phyloP scores from a whole-genome alignment of 352 stramenopile species.

The Globisporangium cederbergense region DNA sequence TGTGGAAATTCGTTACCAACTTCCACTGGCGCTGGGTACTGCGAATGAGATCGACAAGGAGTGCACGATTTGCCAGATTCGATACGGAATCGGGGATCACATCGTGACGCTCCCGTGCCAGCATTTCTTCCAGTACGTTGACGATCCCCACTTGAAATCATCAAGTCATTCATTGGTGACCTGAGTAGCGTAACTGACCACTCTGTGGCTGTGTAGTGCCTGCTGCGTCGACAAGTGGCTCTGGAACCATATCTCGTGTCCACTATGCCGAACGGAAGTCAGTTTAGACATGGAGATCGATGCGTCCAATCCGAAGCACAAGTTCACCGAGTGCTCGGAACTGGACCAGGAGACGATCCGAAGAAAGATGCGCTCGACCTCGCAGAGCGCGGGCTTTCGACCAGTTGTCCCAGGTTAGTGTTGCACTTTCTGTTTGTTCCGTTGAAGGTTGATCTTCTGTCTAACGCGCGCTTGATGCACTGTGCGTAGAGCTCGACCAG shows the following conservation, averaged over 20 bases:
- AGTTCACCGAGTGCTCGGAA: constrained; percentile 73
- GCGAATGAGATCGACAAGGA: constrained; percentile 82
- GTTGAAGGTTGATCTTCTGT: not conserved
- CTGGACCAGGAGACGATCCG: constrained; percentile 69
- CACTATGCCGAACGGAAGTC: constrained; percentile 78
- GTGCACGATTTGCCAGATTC: constrained; percentile 82
- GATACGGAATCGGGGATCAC: constrained; percentile 81
- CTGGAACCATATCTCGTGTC: constrained; percentile 85
- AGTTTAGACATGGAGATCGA: constrained; percentile 46
- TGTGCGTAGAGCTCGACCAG: constrained; percentile 18
- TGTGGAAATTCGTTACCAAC: constrained; percentile 76
- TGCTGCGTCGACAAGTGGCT: constrained; percentile 85
- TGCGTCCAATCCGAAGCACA: constrained; percentile 48
- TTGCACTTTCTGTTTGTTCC: not conserved
- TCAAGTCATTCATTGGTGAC: not conserved
- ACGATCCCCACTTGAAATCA: not conserved
- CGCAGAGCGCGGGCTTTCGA: constrained; percentile 61
- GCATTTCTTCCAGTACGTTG: constrained; percentile 85
- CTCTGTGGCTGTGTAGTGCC: constrained; percentile 31
- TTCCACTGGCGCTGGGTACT: constrained; percentile 73
- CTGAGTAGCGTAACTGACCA: not conserved
- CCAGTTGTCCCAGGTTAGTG: constrained; percentile 68
- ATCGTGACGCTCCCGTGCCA: constrained; percentile 82
- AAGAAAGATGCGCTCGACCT: constrained; percentile 69
- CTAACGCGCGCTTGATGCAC: not conserved